Conservation (phyloP, 129 eudicot genomes). For the Solidago caesia region DNA sequence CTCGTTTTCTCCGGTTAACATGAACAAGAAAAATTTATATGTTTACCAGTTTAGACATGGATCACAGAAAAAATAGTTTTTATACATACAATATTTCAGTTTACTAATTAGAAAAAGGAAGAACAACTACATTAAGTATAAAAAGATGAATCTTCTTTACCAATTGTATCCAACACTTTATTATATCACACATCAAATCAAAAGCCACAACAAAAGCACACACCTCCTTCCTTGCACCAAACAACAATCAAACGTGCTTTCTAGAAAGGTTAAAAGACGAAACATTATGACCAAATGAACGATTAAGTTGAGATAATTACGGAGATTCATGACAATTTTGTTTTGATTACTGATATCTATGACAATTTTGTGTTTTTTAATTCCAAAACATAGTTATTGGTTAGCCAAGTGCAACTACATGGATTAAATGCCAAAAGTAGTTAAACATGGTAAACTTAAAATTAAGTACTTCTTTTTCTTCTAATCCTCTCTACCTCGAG, state of each 20-base stretch:
- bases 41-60: not conserved
- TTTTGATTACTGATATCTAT: too few relatives aligned
- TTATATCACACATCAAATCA: slow-evolving; percentile 21
- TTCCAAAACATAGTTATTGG: too few relatives aligned
- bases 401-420: too few relatives aligned
- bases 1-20: too few relatives aligned
- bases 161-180: slow-evolving; percentile 23
- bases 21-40: too few relatives aligned
- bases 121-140: slow-evolving; percentile 30
- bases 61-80: not conserved
- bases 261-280: not conserved
- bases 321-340: too few relatives aligned
- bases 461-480: too few relatives aligned
- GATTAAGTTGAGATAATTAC: too few relatives aligned
- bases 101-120: not conserved
- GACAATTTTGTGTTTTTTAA: too few relatives aligned
- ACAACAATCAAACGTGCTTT: not conserved
- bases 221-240: slow-evolving; percentile 23
- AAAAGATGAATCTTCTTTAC: slow-evolving; percentile 21
- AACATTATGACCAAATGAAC: not conserved
- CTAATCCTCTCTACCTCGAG: too few relatives aligned
- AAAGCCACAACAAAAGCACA: slow-evolving; percentile 23
- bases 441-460: too few relatives aligned
- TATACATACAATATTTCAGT: not conserved
- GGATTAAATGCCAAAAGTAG: too few relatives aligned